Conservation (phyloP, 495 filamentous ascomycete genomes). For the Annulohypoxylon maeteangense region DNA sequence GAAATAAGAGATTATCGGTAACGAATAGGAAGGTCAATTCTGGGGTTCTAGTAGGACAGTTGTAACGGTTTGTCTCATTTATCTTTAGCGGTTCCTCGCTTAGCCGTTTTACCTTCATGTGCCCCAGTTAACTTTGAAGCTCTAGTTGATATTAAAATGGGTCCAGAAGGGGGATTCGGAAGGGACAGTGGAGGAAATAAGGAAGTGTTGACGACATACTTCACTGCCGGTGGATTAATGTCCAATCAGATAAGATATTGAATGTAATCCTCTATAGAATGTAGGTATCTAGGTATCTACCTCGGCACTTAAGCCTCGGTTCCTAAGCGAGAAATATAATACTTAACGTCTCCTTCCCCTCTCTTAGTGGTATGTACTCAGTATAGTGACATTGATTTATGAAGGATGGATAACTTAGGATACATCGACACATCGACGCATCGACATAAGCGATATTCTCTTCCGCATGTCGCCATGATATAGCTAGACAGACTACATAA, state of each 20-base stretch:
- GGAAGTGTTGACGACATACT: not conserved
- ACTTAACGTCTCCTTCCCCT: not conserved
- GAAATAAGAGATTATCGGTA: not conserved
- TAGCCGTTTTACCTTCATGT: not conserved
- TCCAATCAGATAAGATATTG: not conserved
- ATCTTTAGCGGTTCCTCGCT: not conserved
- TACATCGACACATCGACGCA: too few relatives aligned
- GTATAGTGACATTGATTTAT: too few relatives aligned
- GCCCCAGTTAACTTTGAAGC: not conserved
- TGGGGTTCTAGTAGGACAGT: not conserved
- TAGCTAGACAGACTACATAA: not conserved
- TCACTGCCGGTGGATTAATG: not conserved
- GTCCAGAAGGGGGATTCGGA: too few relatives aligned
- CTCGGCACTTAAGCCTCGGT: constrained; percentile 3
- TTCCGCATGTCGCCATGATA: too few relatives aligned
- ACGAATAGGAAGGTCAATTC: not conserved
- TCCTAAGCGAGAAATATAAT: not conserved
- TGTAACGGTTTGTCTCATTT: not conserved
- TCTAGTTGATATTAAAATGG: not conserved
- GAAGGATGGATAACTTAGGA: too few relatives aligned
- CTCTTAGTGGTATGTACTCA: too few relatives aligned
- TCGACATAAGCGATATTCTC: too few relatives aligned
- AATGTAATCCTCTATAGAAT: not conserved
- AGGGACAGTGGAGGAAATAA: not conserved
- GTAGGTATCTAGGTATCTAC: not conserved